Base-by-base conservation (phyloP, 495 filamentous ascomycete species). In the Neurospora africana region DNA sequence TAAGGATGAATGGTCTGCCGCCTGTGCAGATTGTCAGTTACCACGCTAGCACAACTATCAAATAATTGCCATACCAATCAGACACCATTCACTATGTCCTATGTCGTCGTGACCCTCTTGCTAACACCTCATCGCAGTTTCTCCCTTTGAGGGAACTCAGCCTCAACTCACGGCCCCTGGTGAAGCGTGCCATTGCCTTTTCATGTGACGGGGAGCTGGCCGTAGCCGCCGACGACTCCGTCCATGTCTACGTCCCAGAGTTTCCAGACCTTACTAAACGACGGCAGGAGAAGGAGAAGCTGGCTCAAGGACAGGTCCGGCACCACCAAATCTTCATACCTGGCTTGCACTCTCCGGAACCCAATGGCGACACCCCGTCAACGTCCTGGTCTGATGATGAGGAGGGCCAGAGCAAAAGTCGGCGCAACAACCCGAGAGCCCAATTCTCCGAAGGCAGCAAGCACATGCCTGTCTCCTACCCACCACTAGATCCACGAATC, bases 141-240 rank as follows among this genome's bases (percentile, higher is more conserved):
- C 79, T 83, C 5, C 82, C 84, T 1, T 76, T 86, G 5, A 80
- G 82, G 23, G 79, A 84, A 21, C 79, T 86, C 43, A 78, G 74
- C n/a, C 78, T 86, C 11, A 78, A 76, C 37, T 81, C 82, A 0
- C 75, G 81, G 10, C 83, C 84, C 4, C 72, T 82, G 40, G 79
- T 81, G 68, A 84, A 81, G 38, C 83, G 84, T 61, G 82, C 82
- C 61, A 76, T 86, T 41, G 78, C 77, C 37, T 86, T 84, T 78
- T 86, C 84, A 21, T 83, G 82, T 71, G 84, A 86, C 68, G 80
- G 81, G 38, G 84, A 86, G 73, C 75, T 86, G 1, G 84, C 83
- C 8, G 78, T 86, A 17, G 80, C 80, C 0, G 83, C 82, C 47
- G 83, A 86, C 70, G 84, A 86, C 73, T 84, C 81, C 36, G 80